Percentiles rank a stretch among this genome's conserved stretches.
phyloP scores from a whole-genome alignment of 1,139 yeast species.

The Blastobotrys aristatus region DNA sequence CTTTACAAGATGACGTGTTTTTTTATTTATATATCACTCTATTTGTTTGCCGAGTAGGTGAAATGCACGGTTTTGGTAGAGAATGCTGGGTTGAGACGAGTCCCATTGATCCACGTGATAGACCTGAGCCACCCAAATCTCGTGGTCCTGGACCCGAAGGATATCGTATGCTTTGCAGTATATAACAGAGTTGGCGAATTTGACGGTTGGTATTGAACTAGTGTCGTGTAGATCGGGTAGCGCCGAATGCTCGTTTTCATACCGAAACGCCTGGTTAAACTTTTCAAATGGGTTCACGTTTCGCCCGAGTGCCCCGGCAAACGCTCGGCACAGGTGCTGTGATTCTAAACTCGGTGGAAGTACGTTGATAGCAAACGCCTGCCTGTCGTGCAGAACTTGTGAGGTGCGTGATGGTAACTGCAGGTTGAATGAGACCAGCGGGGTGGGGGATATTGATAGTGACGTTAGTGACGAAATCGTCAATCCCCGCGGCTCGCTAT shows the following conservation, averaged over 20 bases:
- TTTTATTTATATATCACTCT: not conserved
- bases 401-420: conserved; percentile 82
- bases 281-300: conserved; percentile 33
- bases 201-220: conserved; percentile 51
- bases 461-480: conserved; percentile 81
- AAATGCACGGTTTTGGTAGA: conserved; percentile 29
- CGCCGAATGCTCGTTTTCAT: conserved; percentile 29
- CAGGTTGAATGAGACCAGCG: conserved; percentile 72
- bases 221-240: conserved; percentile 13
- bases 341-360: conserved; percentile 54
- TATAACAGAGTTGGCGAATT: conserved; percentile 55
- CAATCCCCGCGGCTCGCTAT: conserved; percentile 47
- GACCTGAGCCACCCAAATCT: conserved; percentile 70
- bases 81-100: conserved; percentile 2
- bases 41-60: conserved; percentile 23
- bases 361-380: conserved; percentile 66
- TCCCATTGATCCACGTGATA: conserved; percentile 27
- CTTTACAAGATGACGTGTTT: not conserved
- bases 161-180: conserved; percentile 56
- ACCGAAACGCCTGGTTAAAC: conserved; percentile 41
- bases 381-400: conserved; percentile 49
- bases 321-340: conserved; percentile 37
- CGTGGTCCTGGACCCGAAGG: conserved; percentile 69
- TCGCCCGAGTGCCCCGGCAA: conserved; percentile 35
- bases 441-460: conserved; percentile 64